Evolutionary conservation across 192 early-diverging fungal species (phyloP).

Genomic region (Backusella tuberculispora): DNA sequence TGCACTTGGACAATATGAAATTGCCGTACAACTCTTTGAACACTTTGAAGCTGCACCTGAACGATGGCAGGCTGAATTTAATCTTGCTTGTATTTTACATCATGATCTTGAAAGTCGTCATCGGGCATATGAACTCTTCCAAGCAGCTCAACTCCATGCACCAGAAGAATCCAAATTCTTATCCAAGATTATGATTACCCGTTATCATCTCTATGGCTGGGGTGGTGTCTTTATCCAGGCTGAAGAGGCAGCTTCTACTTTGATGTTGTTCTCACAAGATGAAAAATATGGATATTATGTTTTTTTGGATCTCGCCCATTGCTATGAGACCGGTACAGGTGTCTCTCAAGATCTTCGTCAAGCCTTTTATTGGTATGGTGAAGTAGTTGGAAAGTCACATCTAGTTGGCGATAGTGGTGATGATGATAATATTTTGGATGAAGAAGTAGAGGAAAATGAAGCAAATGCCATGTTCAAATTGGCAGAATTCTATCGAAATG

Average conservation of each 20-base stretch:
- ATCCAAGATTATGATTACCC: constrained; percentile 32
- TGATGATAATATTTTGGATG: constrained; percentile 18
- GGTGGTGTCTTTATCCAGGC: constrained; percentile 29
- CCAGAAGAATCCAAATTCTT: constrained; percentile 5
- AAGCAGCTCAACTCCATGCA: constrained; percentile 30
- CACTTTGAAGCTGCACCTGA: neutral
- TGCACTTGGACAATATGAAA: constrained; percentile 35
- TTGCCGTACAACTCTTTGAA: constrained; percentile 21
- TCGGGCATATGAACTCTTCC: constrained; percentile 22
- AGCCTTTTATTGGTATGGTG: constrained; percentile 40
- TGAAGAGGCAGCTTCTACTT: constrained; percentile 20
- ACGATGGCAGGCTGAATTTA: constrained; percentile 37
- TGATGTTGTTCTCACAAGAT: constrained; percentile 29
- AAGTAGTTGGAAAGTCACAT: constrained; percentile 12
- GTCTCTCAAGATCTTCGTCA: constrained; percentile 26
- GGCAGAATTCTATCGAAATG: constrained; percentile 38
- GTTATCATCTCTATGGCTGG: constrained; percentile 43
- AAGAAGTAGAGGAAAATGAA: constrained; percentile 37
- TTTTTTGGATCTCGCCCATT: constrained; percentile 34
- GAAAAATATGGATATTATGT: constrained; percentile 25
- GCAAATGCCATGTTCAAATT: constrained; percentile 36
- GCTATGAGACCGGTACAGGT: constrained; percentile 40
- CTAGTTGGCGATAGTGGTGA: neutral
- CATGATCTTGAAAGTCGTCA: constrained; percentile 25
- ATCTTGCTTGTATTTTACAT: constrained; percentile 38